These are phyloP conservation scores for Trichopus zeylanicus DNA, from an alignment of 116 monocot genomes.

Conservation along the genomic window DNA sequence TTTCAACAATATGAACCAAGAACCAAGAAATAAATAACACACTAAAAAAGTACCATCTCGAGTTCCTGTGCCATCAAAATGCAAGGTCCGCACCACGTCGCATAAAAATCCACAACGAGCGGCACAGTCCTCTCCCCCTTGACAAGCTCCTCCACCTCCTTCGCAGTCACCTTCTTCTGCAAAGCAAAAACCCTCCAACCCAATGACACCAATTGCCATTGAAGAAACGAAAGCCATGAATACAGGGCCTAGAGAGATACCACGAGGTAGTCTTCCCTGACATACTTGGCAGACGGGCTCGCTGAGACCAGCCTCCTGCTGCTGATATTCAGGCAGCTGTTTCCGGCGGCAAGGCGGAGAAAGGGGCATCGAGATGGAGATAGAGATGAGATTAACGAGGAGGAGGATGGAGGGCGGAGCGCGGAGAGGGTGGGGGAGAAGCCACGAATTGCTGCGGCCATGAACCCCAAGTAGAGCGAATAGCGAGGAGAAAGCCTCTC, in stretches of 20 bases:
- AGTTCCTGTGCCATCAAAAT: slow-evolving; percentile 91
- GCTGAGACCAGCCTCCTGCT: not conserved
- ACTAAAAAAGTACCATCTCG: slow-evolving; percentile 47
- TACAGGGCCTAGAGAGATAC: slow-evolving; percentile 4
- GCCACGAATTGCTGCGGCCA: not conserved
- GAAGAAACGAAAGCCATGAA: not conserved
- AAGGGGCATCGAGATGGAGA: not conserved
- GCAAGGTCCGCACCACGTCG: slow-evolving; percentile 96
- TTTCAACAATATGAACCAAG: not conserved
- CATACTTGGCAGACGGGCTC: slow-evolving; percentile 25
- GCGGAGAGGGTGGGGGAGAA: not conserved
- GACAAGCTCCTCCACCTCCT: slow-evolving; percentile 59
- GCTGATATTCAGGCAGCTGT: too few species aligned
- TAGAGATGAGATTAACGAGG: too few species aligned
- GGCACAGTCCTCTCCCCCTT: slow-evolving; percentile 69
- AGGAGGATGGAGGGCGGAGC: not conserved
- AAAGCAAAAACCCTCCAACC: slow-evolving; percentile 1
- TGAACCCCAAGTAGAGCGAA: too few species aligned
- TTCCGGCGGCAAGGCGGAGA: slow-evolving; percentile 5
- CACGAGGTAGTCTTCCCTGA: slow-evolving; percentile 64
- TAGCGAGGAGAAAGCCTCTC: too few species aligned
- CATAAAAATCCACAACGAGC: slow-evolving; percentile 82
- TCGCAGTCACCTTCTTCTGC: slow-evolving; percentile 82
- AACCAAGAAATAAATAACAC: too few species aligned
- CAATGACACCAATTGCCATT: not conserved